phyloP scores from a whole-genome alignment of 78 protist genomes.

The Dictyostelium capitatum region DNA sequence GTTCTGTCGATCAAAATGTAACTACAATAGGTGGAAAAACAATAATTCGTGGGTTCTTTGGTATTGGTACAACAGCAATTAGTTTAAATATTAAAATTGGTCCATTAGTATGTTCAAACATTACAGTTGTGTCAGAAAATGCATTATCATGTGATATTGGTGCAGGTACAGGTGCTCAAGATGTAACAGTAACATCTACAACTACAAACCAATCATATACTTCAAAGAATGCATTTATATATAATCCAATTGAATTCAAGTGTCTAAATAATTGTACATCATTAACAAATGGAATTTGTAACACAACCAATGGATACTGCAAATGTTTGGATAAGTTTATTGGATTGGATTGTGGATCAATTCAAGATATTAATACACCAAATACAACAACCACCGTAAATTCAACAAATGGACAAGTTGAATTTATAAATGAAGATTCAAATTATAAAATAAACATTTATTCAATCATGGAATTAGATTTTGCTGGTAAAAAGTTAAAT shows the following conservation, averaged over 20 bases:
- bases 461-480: not conserved
- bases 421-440: not conserved
- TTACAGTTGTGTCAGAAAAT: too few relatives aligned
- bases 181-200: too few relatives aligned
- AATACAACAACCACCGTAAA: not conserved
- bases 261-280: not conserved
- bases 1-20: too few relatives aligned
- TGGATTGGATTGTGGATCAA: not conserved
- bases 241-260: not conserved
- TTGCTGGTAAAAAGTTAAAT: not conserved
- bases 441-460: not conserved
- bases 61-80: too few relatives aligned
- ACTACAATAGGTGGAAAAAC: too few relatives aligned
- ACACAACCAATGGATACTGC: not conserved
- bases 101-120: too few relatives aligned
- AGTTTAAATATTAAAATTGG: too few relatives aligned
- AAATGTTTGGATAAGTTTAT: not conserved
- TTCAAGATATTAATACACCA: not conserved
- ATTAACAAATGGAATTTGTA: not conserved
- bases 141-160: too few relatives aligned
- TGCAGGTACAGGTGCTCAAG: too few relatives aligned
- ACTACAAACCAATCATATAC: too few relatives aligned
- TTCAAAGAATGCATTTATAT: too few relatives aligned
- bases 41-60: too few relatives aligned
- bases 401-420: not conserved